A percentile compares a stretch with the other conserved stretches of the same genome.
These are phyloP conservation scores for Neoarthrinium moseri DNA, from an alignment of 2,329 filamentous ascomycete genomes.

Conservation along the genomic window DNA sequence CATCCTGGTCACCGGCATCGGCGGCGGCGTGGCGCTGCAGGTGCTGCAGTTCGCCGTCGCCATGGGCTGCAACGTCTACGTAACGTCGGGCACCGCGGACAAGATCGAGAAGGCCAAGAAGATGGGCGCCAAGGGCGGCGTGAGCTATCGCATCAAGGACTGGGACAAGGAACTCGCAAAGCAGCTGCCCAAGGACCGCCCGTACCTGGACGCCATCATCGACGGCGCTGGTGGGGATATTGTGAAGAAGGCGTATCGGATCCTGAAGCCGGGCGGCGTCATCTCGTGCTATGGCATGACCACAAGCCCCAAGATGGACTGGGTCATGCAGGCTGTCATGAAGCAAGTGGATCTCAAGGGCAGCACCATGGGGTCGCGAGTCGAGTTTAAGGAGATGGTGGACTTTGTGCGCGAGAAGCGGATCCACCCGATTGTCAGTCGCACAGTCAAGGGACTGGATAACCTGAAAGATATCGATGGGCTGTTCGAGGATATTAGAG, in stretches of 20 bases:
- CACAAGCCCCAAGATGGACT: slow-evolving; percentile 78
- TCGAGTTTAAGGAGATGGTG: slow-evolving; percentile 90
- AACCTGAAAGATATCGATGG: slow-evolving; percentile 76
- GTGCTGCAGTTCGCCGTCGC: slow-evolving; percentile 77
- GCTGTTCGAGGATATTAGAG: slow-evolving; percentile 86
- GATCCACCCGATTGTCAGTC: slow-evolving; percentile 75
- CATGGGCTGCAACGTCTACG: slow-evolving; percentile 74
- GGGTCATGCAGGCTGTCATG: slow-evolving; percentile 78
- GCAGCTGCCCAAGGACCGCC: slow-evolving; percentile 62
- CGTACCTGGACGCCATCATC: slow-evolving; percentile 76
- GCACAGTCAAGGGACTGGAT: slow-evolving; percentile 69
- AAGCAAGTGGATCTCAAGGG: slow-evolving; percentile 86
- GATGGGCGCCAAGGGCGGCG: slow-evolving; percentile 79
- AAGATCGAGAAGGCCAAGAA: slow-evolving; percentile 72
- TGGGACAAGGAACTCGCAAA: slow-evolving; percentile 78
- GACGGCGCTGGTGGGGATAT: slow-evolving; percentile 90
- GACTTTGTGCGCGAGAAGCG: slow-evolving; percentile 72
- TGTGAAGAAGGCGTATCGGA: slow-evolving; percentile 62
- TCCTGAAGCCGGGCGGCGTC: slow-evolving; percentile 82
- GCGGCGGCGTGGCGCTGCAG: slow-evolving; percentile 85
- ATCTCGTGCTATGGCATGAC: slow-evolving; percentile 93
- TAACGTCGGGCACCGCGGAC: slow-evolving; percentile 70
- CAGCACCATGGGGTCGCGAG: slow-evolving; percentile 85
- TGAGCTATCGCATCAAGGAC: slow-evolving; percentile 71
- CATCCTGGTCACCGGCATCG: slow-evolving; percentile 85